These are phyloP conservation scores for Sporormia fimetaria DNA, from an alignment of 495 filamentous ascomycete species.

Conservation along the genomic window DNA sequence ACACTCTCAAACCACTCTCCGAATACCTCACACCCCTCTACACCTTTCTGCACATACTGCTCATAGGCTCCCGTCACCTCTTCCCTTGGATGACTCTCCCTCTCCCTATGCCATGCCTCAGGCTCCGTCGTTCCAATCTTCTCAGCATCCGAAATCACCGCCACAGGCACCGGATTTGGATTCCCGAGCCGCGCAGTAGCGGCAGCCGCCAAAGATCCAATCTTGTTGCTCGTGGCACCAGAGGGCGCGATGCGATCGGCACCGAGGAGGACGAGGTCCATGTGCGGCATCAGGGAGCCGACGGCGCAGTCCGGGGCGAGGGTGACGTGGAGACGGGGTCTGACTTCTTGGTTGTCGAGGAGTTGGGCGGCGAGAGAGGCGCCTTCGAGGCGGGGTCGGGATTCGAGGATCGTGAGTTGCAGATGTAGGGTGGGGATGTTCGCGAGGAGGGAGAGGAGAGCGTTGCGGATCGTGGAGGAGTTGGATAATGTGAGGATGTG, in stretches of 20 bases:
- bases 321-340: slow-evolving; percentile 32
- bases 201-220: slow-evolving; percentile 47
- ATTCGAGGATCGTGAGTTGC: slow-evolving; percentile 13
- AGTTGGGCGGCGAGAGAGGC: slow-evolving; percentile 43
- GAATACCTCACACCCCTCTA: slow-evolving; percentile 31
- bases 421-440: neutral
- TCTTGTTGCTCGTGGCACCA: slow-evolving; percentile 55
- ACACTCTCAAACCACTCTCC: slow-evolving; percentile 63
- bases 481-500: slow-evolving; percentile 11
- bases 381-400: slow-evolving; percentile 52
- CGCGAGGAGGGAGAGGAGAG: neutral
- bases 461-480: slow-evolving; percentile 1
- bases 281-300: slow-evolving; percentile 38
- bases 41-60: slow-evolving; percentile 2
- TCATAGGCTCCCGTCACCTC: slow-evolving; percentile 9
- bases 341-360: slow-evolving; percentile 21
- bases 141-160: slow-evolving; percentile 47
- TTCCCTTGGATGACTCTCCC: slow-evolving; percentile 37
- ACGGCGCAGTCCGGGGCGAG: slow-evolving; percentile 53
- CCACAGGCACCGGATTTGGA: slow-evolving; percentile 35
- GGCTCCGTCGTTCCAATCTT: slow-evolving; percentile 45
- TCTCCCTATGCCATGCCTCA: slow-evolving; percentile 29
- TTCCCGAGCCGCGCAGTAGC: slow-evolving; percentile 39
- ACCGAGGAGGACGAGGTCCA: slow-evolving; percentile 49
- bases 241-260: slow-evolving; percentile 48